These are phyloP conservation scores for Talaromyces sp. DNA, from an alignment of 2,329 filamentous ascomycete genomes.

Conservation along the genomic window DNA sequence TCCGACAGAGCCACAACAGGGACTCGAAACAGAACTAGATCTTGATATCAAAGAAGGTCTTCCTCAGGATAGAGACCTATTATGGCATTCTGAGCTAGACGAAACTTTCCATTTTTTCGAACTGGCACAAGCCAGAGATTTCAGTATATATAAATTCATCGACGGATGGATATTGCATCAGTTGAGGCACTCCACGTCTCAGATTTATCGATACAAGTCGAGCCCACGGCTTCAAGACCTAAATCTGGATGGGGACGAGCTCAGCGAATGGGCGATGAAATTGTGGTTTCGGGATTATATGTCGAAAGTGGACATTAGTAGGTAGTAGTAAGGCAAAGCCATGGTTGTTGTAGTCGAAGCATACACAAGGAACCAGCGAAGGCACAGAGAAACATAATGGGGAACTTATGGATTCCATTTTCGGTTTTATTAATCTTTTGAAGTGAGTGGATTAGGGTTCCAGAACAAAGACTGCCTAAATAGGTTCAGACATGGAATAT, in stretches of 20 bases:
- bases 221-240: constrained; percentile 20
- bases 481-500: background rate
- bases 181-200: constrained; percentile 29
- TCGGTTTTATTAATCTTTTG: background rate
- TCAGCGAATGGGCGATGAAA: constrained; percentile 25
- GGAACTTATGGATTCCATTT: background rate
- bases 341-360: background rate
- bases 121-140: constrained; percentile 10
- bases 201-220: constrained; percentile 26
- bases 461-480: background rate
- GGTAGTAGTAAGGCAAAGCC: background rate
- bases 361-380: background rate
- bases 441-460: background rate
- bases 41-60: background rate
- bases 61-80: constrained; percentile 18
- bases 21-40: background rate
- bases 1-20: background rate
- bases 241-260: constrained; percentile 21
- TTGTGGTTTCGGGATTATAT: constrained; percentile 26
- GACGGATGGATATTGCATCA: constrained; percentile 33
- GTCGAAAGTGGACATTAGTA: background rate
- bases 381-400: background rate
- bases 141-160: constrained; percentile 25
- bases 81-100: constrained; percentile 22
- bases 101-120: constrained; percentile 24